Percentiles rank a stretch among this genome's conserved stretches.
Evolutionary conservation across 768 basidiomycete genomes (phyloP).

Genomic region (Floccularia luteovirens): DNA sequence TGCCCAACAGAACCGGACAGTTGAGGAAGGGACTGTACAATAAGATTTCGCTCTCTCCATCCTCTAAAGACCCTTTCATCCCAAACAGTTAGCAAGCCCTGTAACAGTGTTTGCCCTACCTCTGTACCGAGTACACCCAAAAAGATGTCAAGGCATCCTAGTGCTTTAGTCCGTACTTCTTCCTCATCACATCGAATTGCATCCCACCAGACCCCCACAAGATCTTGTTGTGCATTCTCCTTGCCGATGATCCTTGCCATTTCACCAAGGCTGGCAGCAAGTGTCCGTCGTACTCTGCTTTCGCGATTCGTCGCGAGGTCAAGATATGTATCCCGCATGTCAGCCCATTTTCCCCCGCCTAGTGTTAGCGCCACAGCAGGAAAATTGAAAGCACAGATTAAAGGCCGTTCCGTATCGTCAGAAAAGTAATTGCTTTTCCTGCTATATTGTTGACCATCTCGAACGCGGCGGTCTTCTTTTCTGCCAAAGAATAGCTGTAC

Average conservation of each 20-base stretch:
- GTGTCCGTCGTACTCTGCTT: constrained; percentile 63
- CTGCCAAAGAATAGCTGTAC: constrained; percentile 72
- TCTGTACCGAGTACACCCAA: constrained; percentile 42
- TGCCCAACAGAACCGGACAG: constrained; percentile 34
- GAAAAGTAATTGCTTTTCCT: constrained; percentile 23
- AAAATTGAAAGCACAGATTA: constrained; percentile 85
- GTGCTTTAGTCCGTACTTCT: constrained; percentile 63
- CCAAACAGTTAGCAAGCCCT: constrained; percentile 47
- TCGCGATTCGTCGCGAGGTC: constrained; percentile 53
- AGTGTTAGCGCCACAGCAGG: constrained; percentile 86
- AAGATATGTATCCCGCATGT: constrained; percentile 62
- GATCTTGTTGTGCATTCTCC: constrained; percentile 56
- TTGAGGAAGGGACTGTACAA: constrained; percentile 47
- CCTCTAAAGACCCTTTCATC: constrained; percentile 46
- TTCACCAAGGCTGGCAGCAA: constrained; percentile 87
- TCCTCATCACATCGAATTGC: constrained; percentile 50
- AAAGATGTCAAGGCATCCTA: constrained; percentile 60
- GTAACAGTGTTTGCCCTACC: constrained; percentile 35
- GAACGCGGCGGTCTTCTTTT: constrained; percentile 29
- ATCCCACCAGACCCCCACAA: constrained; percentile 68
- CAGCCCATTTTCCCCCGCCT: constrained; percentile 66
- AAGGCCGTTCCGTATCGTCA: constrained; percentile 62
- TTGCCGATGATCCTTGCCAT: constrained; percentile 79
- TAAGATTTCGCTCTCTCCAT: constrained; percentile 79
- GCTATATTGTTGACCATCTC: constrained; percentile 26